These are phyloP conservation scores for Globisporangium megalacanthum DNA, from an alignment of 352 stramenopile genomes.

Conservation along the genomic window DNA sequence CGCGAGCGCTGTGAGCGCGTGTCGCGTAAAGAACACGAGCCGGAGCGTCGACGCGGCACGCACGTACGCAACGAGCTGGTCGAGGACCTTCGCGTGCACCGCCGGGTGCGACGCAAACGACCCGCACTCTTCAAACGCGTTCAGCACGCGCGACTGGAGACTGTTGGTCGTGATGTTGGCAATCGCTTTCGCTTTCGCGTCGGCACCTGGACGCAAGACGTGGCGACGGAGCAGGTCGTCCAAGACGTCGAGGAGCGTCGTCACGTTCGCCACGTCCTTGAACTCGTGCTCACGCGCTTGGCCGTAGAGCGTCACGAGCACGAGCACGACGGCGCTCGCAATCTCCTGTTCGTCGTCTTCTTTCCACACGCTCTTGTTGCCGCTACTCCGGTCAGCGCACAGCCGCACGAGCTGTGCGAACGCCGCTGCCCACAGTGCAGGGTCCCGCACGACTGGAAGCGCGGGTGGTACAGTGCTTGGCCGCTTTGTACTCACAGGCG, in stretches of 20 bases:
- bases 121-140: conserved; percentile 77
- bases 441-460: conserved; percentile 30
- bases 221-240: conserved; percentile 57
- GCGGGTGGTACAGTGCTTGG: conserved; percentile 10
- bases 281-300: conserved; percentile 76
- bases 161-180: conserved; percentile 78
- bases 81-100: conserved; percentile 62
- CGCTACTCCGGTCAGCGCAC: conserved; percentile 31
- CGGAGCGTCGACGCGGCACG: conserved; percentile 29
- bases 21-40: conserved; percentile 75
- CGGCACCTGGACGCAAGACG: conserved; percentile 32
- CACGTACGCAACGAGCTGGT: conserved; percentile 68
- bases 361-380: conserved; percentile 19
- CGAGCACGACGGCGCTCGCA: conserved; percentile 63
- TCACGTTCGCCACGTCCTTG: conserved; percentile 54
- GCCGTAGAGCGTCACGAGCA: conserved; percentile 70
- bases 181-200: conserved; percentile 26
- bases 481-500: conserved; percentile 13
- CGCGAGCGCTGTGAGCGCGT: conserved; percentile 64
- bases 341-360: conserved; percentile 83
- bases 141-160: conserved; percentile 74
- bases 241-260: conserved; percentile 60
- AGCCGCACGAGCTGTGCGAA: conserved; percentile 57
- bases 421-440: conserved; percentile 58
- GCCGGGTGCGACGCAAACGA: conserved; percentile 58